Conservation (phyloP, 257 asterid genomes). For the Striga asiatica region DNA sequence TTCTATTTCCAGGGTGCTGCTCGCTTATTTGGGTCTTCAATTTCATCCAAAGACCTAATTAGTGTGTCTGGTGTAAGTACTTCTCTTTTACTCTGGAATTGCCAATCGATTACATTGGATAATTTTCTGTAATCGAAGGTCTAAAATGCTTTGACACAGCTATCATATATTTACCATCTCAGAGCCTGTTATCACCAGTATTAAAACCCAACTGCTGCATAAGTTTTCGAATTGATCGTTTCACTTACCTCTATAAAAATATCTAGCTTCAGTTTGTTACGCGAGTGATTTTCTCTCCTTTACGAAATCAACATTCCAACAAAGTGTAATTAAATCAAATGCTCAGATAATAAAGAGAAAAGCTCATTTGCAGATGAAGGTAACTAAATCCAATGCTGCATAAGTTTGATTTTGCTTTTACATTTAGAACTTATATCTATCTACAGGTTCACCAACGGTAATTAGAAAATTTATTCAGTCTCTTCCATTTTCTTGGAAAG, state of each 20-base stretch:
- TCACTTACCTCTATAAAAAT: neutral
- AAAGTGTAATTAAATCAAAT: no score
- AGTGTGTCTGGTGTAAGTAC: constrained; percentile 95
- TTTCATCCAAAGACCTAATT: constrained; percentile 68
- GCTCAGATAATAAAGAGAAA: no score
- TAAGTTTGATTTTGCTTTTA: neutral
- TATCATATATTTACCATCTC: neutral
- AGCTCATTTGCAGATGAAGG: no score
- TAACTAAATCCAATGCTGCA: no score
- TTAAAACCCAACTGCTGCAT: neutral
- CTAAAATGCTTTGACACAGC: neutral
- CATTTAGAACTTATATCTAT: neutral
- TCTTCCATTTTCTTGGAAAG: neutral
- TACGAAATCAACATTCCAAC: no score
- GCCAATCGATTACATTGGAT: neutral
- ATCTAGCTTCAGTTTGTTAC: neutral
- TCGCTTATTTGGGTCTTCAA: constrained; percentile 88
- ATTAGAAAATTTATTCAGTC: neutral
- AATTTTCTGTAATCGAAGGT: constrained; percentile 1
- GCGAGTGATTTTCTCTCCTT: neutral
- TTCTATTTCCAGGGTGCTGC: constrained; percentile 74
- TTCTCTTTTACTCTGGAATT: neutral
- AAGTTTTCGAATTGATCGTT: neutral
- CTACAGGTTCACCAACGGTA: neutral
- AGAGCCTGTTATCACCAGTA: neutral